Evolutionary conservation across 352 stramenopile genomes (phyloP).

Genomic region (Globisporangium cylindrosporum): DNA sequence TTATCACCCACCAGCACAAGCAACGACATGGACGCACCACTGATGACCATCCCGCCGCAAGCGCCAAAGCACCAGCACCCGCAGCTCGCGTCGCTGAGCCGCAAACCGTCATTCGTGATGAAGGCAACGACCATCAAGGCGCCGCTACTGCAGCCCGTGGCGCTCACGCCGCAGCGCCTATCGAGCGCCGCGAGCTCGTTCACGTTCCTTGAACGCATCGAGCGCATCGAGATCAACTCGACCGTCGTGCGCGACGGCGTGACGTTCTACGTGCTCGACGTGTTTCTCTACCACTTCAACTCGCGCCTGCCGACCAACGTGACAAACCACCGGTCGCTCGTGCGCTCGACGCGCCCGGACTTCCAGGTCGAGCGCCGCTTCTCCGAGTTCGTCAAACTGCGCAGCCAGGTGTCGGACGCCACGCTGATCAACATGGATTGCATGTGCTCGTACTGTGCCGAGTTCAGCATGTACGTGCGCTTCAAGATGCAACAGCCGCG

Average conservation of each 20-base stretch:
- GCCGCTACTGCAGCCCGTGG: conserved; percentile 4
- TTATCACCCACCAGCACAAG: no score
- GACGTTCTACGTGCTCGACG: conserved; percentile 15
- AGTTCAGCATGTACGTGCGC: conserved; percentile 9
- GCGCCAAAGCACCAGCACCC: no score
- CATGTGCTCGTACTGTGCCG: conserved; percentile 6
- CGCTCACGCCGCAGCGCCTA: conserved; percentile 1
- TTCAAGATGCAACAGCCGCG: conserved; percentile 52
- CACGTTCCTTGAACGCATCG: conserved; percentile 9
- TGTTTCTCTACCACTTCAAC: conserved; percentile 12
- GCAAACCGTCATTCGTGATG: conserved; percentile 10
- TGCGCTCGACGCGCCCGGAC: not conserved
- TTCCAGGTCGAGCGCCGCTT: conserved; percentile 12
- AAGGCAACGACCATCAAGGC: not conserved
- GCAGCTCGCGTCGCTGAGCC: conserved; percentile 4
- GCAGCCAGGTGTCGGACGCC: not conserved
- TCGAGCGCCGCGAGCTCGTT: not conserved
- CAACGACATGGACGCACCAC: no score
- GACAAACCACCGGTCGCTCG: not conserved
- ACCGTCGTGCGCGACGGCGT: conserved; percentile 13
- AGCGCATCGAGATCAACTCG: conserved; percentile 16
- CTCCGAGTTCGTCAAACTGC: conserved; percentile 5
- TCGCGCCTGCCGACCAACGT: conserved; percentile 6
- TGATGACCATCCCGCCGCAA: no score
- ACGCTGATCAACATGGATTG: not conserved